Base-by-base conservation (phyloP, 352 stramenopile genomes). In the Phytopythium kandeliae region DNA sequence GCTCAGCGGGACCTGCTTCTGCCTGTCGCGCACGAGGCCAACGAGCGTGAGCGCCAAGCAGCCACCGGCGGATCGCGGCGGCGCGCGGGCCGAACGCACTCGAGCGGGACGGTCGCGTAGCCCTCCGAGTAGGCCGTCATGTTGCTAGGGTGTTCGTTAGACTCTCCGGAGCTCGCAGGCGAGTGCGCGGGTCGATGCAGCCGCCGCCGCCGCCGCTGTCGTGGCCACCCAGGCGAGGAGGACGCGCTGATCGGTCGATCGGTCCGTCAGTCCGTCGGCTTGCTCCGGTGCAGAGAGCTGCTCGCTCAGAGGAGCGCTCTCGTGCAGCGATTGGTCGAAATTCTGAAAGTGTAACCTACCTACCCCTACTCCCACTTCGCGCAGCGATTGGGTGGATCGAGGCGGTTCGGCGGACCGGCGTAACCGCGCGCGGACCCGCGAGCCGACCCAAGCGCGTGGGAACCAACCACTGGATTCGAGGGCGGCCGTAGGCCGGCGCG, bases 1-100 rank as follows among this genome's bases (percentile, higher is more conserved):
- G n/a, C 62, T 64, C 36, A 84, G 54, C 26, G 81, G 81, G 37
- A 87, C 65, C 28, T 70, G 72, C 74, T 92, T 92, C 53, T 92
- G 81, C 44, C 81, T 92, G 51, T n/a, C n/a, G n/a, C n/a, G n/a
- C n/a, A n/a, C n/a, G n/a, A n/a, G n/a, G n/a, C n/a, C n/a, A n/a
- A n/a, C n/a, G n/a, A n/a, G n/a, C n/a, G n/a, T n/a, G n/a, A n/a
- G n/a, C n/a, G n/a, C n/a, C n/a, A n/a, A n/a, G n/a, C n/a, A n/a
- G n/a, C n/a, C n/a, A n/a, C n/a, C n/a, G n/a, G n/a, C n/a, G n/a
- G n/a, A n/a, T n/a, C n/a, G n/a, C n/a, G n/a, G n/a, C n/a, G n/a
- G n/a, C n/a, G n/a, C n/a, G n/a, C n/a, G n/a, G n/a, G n/a, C n/a
- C n/a, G 31, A 13, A 50, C 57, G 33, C 54, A 76, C 69, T 67